Conservation (phyloP, 2,329 filamentous ascomycete species). For the Fusarium sulawesiense region DNA sequence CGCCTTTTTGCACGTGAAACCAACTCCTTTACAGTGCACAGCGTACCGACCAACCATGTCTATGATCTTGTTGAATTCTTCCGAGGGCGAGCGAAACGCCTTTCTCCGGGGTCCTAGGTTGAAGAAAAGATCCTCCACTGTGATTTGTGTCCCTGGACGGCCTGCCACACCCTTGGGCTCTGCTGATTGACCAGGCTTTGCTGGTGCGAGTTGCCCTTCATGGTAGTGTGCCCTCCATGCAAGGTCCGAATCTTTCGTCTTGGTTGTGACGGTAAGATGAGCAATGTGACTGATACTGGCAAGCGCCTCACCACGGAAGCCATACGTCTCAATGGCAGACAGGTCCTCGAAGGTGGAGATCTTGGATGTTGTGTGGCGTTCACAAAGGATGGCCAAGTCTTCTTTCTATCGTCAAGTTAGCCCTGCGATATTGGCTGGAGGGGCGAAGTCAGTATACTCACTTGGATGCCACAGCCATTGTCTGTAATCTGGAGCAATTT, state of each 20-base stretch:
- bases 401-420: conserved; percentile 72
- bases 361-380: conserved; percentile 97
- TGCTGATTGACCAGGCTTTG: conserved; percentile 87
- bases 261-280: conserved; percentile 93
- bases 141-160: conserved; percentile 91
- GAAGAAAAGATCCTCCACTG: conserved; percentile 97
- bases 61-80: conserved; percentile 98
- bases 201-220: conserved; percentile 80
- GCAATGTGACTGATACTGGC: conserved; percentile 99
- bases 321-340: conserved; percentile 89
- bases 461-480: conserved; percentile 95
- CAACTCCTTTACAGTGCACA: conserved; percentile 89
- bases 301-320: conserved; percentile 95
- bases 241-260: conserved; percentile 85
- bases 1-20: conserved; percentile 96
- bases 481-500: conserved; percentile 97
- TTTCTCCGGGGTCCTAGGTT: conserved; percentile 89
- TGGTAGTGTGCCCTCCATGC: conserved; percentile 93
- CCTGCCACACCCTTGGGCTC: conserved; percentile 92
- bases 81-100: conserved; percentile 90
- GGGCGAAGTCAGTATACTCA: conserved; percentile 51
- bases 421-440: not conserved
- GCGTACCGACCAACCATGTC: conserved; percentile 95
- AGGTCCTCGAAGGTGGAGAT: conserved; percentile 94
- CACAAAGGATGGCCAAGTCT: conserved; percentile 90